Percentiles rank a stretch among this genome's conserved stretches.
These are phyloP conservation scores for Tulasnella sp. DNA, from an alignment of 768 basidiomycete genomes.

Conservation along the genomic window DNA sequence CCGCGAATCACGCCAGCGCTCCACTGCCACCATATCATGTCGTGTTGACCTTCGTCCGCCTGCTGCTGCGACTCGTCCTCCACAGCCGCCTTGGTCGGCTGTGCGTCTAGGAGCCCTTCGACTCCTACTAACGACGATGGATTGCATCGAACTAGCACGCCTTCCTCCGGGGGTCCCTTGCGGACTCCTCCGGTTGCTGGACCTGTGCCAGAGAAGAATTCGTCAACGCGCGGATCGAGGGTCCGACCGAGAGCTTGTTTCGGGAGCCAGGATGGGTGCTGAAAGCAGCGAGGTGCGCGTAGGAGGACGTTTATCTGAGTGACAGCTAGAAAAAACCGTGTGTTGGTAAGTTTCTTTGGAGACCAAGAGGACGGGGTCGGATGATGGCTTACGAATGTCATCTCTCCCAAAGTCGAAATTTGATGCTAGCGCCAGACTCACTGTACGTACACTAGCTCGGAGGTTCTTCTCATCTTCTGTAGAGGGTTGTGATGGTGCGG, in stretches of 20 bases:
- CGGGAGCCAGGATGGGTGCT: slow-evolving; percentile 30
- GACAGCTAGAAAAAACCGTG: slow-evolving; percentile 17
- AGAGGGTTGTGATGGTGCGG: neutral
- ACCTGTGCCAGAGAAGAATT: neutral
- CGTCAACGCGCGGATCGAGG: slow-evolving; percentile 17
- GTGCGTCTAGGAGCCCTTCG: neutral
- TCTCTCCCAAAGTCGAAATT: slow-evolving; percentile 23
- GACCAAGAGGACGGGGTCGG: neutral
- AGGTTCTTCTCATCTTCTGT: slow-evolving; percentile 16
- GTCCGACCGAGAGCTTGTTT: slow-evolving; percentile 20
- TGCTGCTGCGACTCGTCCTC: neutral
- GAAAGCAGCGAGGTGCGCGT: slow-evolving; percentile 31
- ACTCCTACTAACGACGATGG: neutral
- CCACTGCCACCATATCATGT: slow-evolving; percentile 33
- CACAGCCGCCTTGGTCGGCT: neutral
- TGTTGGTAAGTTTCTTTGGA: too few relatives aligned
- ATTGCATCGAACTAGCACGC: slow-evolving; percentile 1
- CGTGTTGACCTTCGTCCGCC: slow-evolving; percentile 13
- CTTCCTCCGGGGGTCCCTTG: slow-evolving; percentile 19
- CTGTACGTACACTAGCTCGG: neutral
- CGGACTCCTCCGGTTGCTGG: neutral
- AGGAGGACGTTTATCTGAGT: slow-evolving; percentile 28
- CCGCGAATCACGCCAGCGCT: slow-evolving; percentile 23
- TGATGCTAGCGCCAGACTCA: slow-evolving; percentile 15
- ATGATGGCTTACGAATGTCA: slow-evolving; percentile 11